Percentiles rank a stretch among this genome's conserved stretches.
These are phyloP conservation scores for Tricholoma furcatifolium DNA, from an alignment of 768 basidiomycete species.

Conservation along the genomic window DNA sequence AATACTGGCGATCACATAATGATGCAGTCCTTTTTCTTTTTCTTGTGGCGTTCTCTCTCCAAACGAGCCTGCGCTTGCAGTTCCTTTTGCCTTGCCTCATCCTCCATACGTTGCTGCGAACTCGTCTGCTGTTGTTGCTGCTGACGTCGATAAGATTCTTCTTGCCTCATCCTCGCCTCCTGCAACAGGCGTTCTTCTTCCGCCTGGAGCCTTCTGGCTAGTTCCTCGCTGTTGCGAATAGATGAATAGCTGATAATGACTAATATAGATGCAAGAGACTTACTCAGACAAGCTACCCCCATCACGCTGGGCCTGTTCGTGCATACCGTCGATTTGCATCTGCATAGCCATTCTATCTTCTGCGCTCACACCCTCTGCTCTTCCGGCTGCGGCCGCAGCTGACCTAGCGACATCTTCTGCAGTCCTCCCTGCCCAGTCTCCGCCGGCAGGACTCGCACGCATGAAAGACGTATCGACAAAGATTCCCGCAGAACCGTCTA, in stretches of 20 bases:
- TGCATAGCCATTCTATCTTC: no score
- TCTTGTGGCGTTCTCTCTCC: constrained; percentile 29
- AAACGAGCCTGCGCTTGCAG: constrained; percentile 25
- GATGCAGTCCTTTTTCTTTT: constrained; percentile 52
- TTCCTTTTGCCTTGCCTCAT: constrained; percentile 23
- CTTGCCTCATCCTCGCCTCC: constrained; percentile 25
- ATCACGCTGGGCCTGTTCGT: no score
- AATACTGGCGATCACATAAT: constrained; percentile 42
- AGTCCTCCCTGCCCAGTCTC: constrained; percentile 76
- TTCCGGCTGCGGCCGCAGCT: constrained; percentile 42
- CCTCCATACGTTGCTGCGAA: constrained; percentile 10
- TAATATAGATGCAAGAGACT: constrained; percentile 23
- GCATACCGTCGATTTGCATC: no score
- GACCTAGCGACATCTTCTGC: constrained; percentile 55
- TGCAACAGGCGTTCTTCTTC: constrained; percentile 67
- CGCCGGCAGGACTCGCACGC: constrained; percentile 64
- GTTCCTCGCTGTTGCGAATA: constrained; percentile 45
- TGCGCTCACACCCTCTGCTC: constrained; percentile 10
- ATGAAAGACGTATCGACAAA: constrained; percentile 79
- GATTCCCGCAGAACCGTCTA: constrained; percentile 74
- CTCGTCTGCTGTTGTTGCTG: constrained; percentile 17
- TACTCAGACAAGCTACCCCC: constrained; percentile 55
- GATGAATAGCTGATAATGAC: no score
- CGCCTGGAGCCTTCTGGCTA: constrained; percentile 76
- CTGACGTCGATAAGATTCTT: constrained; percentile 28